Conservation (phyloP, 2,329 filamentous ascomycete species). For the Pestalotiopsis fici region DNA sequence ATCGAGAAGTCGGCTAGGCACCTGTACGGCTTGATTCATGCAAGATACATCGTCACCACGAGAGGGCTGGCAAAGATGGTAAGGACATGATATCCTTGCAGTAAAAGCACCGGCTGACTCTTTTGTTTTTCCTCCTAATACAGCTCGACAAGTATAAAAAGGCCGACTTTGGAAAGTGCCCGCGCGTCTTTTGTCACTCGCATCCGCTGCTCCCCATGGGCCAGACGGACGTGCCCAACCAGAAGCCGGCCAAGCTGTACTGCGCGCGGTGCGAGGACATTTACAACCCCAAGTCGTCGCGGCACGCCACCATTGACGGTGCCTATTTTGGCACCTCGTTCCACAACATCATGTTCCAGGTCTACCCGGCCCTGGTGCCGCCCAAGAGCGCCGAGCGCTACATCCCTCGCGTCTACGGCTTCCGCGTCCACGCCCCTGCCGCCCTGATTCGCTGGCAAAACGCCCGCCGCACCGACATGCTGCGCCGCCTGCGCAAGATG, state of each 20-base stretch:
- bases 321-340: constrained; percentile 98
- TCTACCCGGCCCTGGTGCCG: constrained; percentile 88
- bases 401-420: constrained; percentile 88
- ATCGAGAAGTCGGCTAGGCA: constrained; percentile 97
- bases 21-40: constrained; percentile 93
- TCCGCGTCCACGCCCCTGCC: constrained; percentile 89
- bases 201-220: constrained; percentile 95
- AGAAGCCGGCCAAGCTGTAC: constrained; percentile 94
- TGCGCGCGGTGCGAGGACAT: constrained; percentile 96
- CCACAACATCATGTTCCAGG: constrained; percentile 98
- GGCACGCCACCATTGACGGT: constrained; percentile 92
- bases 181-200: constrained; percentile 90
- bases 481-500: constrained; percentile 68
- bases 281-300: constrained; percentile 95
- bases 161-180: constrained; percentile 96
- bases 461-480: constrained; percentile 77
- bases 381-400: constrained; percentile 85
- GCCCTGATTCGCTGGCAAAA: constrained; percentile 92
- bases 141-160: constrained; percentile 99
- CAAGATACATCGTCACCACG: constrained; percentile 95
- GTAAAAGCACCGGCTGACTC: too few species aligned
- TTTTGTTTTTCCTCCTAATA: neutral
- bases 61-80: constrained; percentile 96
- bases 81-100: constrained; percentile 27
- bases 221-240: constrained; percentile 83